Evolutionary conservation across 169 alveolate species (phyloP).

Genomic region (Plasmodium gonderi): DNA sequence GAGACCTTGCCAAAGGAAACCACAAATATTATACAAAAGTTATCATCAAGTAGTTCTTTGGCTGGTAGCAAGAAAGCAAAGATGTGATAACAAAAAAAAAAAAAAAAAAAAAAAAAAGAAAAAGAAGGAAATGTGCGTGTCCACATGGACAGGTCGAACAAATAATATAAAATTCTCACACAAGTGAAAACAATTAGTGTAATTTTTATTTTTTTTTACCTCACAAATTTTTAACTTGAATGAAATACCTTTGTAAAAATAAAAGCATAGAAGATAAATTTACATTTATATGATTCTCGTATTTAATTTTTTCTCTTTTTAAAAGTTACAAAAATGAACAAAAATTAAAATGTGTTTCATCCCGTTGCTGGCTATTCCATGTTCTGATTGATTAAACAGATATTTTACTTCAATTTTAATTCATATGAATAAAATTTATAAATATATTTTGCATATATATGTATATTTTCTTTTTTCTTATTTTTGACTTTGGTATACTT

Average conservation of each 20-base stretch:
- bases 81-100: neutral
- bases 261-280: neutral
- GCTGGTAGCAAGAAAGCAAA: neutral
- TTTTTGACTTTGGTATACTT: neutral
- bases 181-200: neutral
- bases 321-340: neutral
- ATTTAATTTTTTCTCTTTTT: neutral
- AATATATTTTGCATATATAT: neutral
- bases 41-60: slow-evolving; percentile 4
- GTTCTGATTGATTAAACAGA: neutral
- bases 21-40: slow-evolving; percentile 2
- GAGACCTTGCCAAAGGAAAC: slow-evolving; percentile 1
- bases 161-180: neutral
- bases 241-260: neutral
- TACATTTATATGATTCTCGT: neutral
- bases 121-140: neutral
- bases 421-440: neutral
- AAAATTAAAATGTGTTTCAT: neutral
- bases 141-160: neutral
- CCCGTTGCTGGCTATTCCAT: neutral
- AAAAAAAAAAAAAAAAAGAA: neutral
- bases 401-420: neutral
- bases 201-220: neutral
- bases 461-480: neutral
- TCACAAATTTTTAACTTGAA: neutral